A percentile compares a stretch with the other conserved stretches of the same genome.
phyloP scores from a whole-genome alignment of 1,139 yeast genomes.

The Entelexis sorbosivorans region DNA sequence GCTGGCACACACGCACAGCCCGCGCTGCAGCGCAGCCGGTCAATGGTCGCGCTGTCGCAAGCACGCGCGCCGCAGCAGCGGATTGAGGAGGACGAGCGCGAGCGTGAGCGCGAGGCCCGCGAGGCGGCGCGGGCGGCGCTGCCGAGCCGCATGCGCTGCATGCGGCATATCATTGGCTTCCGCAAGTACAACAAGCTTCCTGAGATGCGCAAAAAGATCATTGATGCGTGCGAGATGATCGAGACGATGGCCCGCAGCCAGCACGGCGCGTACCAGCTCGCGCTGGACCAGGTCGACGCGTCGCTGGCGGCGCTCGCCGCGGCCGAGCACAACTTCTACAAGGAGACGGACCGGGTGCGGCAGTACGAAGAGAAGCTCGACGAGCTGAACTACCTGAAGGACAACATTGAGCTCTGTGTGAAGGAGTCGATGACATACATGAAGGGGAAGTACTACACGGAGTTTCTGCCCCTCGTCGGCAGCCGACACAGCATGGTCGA shows the following conservation, averaged over 20 bases:
- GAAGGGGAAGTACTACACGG: background rate
- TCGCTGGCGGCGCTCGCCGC: constrained; percentile 4
- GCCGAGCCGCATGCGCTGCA: constrained; percentile 3
- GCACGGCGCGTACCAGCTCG: background rate
- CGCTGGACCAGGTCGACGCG: constrained; percentile 6
- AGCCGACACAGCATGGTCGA: background rate
- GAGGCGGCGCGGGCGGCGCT: background rate
- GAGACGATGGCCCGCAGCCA: constrained; percentile 1
- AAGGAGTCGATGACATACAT: constrained; percentile 9
- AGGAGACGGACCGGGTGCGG: constrained; percentile 6
- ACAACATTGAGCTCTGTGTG: constrained; percentile 17
- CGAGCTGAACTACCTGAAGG: constrained; percentile 15
- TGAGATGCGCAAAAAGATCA: background rate
- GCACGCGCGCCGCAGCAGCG: background rate
- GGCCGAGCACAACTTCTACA: constrained; percentile 10
- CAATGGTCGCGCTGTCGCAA: background rate
- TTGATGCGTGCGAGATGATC: background rate
- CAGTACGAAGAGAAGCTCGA: constrained; percentile 1
- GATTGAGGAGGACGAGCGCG: background rate
- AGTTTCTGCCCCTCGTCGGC: background rate
- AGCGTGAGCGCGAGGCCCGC: background rate
- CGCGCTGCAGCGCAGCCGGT: background rate
- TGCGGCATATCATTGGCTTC: constrained; percentile 14
- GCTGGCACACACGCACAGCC: background rate
- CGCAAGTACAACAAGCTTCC: constrained; percentile 8